Evolutionary conservation across 768 basidiomycete genomes (phyloP).

Genomic region (Suillus subalutaceus): DNA sequence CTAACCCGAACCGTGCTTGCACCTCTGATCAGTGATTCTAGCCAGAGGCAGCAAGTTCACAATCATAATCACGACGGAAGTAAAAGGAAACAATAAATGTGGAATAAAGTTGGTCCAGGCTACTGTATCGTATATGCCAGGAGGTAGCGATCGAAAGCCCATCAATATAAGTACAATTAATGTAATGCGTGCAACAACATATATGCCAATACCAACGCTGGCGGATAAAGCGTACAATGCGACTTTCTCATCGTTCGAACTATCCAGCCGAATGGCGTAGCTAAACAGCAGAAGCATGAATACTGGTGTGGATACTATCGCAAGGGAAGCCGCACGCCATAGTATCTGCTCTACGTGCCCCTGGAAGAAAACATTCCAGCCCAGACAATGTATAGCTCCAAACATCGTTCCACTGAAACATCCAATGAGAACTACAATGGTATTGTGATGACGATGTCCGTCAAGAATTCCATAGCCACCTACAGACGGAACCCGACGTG

Average conservation of each 20-base stretch:
- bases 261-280: not conserved
- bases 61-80: too few relatives aligned
- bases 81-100: not conserved
- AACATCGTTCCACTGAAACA: slow-evolving; percentile 20
- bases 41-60: not conserved
- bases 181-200: slow-evolving; percentile 16
- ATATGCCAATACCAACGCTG: slow-evolving; percentile 3
- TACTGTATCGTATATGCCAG: slow-evolving; percentile 16
- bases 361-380: slow-evolving; percentile 26
- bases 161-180: slow-evolving; percentile 18
- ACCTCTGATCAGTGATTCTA: too few relatives aligned
- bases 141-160: slow-evolving; percentile 16
- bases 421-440: not conserved
- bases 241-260: too few relatives aligned
- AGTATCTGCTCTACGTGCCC: slow-evolving; percentile 7
- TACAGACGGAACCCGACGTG: slow-evolving; percentile 1
- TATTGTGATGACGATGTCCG: too few relatives aligned
- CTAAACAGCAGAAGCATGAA: not conserved
- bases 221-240: too few relatives aligned
- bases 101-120: slow-evolving; percentile 21
- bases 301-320: slow-evolving; percentile 10
- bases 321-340: slow-evolving; percentile 26
- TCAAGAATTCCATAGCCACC: not conserved
- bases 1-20: not conserved
- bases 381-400: slow-evolving; percentile 30